Evolutionary conservation across 2,329 filamentous ascomycete species (phyloP).

Genomic region (Orbilia ellipsospora): DNA sequence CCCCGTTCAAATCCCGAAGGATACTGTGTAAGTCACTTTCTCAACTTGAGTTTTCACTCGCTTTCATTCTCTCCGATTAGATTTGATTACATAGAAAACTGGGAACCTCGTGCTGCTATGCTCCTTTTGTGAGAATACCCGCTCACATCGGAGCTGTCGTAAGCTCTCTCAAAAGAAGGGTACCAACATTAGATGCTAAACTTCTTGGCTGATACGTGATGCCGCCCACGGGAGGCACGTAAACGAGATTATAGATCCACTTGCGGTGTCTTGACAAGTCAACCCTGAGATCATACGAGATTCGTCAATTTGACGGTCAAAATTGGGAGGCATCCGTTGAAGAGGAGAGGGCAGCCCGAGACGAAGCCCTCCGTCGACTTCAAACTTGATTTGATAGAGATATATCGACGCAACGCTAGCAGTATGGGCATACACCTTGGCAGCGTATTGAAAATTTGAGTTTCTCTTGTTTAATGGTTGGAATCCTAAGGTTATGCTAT

Average conservation of each 20-base stretch:
- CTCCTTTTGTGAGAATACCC: background rate
- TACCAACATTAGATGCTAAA: conserved; percentile 19
- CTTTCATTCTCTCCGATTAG: no score
- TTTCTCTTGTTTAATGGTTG: conserved; percentile 14
- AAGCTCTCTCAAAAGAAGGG: conserved; percentile 27
- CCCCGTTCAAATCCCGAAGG: conserved; percentile 49
- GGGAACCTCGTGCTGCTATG: no score
- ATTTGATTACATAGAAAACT: no score
- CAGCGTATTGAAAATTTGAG: conserved; percentile 28
- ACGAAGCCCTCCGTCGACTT: conserved; percentile 31
- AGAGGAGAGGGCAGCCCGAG: conserved; percentile 51
- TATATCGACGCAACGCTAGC: conserved; percentile 8
- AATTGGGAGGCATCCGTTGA: conserved; percentile 39
- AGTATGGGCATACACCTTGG: conserved; percentile 17
- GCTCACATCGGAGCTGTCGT: conserved; percentile 33
- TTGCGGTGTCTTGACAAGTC: conserved; percentile 50
- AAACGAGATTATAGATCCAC: conserved; percentile 39
- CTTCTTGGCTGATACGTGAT: conserved; percentile 46
- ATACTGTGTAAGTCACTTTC: conserved; percentile 44
- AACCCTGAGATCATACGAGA: conserved; percentile 46
- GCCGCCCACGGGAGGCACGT: conserved; percentile 23
- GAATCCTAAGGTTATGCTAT: conserved; percentile 16
- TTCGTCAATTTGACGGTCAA: conserved; percentile 43
- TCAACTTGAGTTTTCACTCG: background rate
- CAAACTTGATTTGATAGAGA: conserved; percentile 43